Conservation (phyloP, 73 alveolate genomes). For the Symbiodinium pilosum region DNA sequence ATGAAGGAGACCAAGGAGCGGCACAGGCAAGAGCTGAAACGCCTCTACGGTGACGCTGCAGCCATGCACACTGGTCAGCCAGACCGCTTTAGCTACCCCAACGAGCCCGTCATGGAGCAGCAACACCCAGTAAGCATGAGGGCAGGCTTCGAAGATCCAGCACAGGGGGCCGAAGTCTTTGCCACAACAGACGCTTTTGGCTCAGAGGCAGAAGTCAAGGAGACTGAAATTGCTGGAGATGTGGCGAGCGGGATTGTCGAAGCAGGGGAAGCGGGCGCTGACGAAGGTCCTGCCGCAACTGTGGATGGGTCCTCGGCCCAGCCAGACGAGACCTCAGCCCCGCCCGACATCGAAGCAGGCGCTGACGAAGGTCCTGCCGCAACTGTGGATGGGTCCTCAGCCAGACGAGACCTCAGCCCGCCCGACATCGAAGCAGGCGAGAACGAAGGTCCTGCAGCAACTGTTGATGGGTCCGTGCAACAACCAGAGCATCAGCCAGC, state of each 20-base stretch:
- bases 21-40: constrained; percentile 60
- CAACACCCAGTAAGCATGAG: constrained; percentile 40
- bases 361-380: background rate
- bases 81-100: constrained; percentile 57
- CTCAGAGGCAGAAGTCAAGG: constrained; percentile 39
- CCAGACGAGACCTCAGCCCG: constrained; percentile 35
- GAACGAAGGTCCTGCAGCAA: background rate
- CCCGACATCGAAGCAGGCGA: background rate
- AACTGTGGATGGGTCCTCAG: constrained; percentile 3
- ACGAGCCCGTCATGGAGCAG: constrained; percentile 76
- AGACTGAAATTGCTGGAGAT: constrained; percentile 37
- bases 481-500: background rate
- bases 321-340: constrained; percentile 31
- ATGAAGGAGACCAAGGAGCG: constrained; percentile 79
- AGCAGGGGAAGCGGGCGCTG: background rate
- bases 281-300: background rate
- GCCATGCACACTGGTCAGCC: constrained; percentile 82
- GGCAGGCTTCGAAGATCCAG: background rate
- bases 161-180: background rate
- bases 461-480: background rate
- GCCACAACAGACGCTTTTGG: constrained; percentile 82
- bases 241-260: constrained; percentile 53
- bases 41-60: constrained; percentile 72
- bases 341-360: constrained; percentile 6
- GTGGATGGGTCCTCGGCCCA: background rate